phyloP scores from a whole-genome alignment of 1,284 basidiomycete genomes.

The Heliocybe sulcata region DNA sequence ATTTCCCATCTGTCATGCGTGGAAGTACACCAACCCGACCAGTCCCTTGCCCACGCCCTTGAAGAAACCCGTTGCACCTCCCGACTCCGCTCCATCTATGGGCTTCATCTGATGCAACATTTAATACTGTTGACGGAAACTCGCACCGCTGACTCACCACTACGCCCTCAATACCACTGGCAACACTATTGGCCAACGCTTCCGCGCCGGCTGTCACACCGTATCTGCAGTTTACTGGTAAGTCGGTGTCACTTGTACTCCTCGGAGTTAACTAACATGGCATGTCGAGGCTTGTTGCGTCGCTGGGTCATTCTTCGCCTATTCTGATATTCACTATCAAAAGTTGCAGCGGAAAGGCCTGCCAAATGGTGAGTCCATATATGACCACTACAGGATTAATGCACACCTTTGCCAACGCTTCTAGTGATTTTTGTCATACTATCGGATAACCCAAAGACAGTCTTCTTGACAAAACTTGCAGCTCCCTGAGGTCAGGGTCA shows the following conservation, averaged over 20 bases:
- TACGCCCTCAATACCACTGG: slow-evolving; percentile 94
- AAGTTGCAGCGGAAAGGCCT: slow-evolving; percentile 94
- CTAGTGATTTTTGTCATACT: slow-evolving; percentile 97
- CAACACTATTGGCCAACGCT: slow-evolving; percentile 89
- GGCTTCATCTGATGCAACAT: slow-evolving; percentile 71
- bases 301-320: slow-evolving; percentile 84
- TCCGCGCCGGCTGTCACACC: slow-evolving; percentile 93
- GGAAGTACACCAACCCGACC: slow-evolving; percentile 64
- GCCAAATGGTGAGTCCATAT: slow-evolving; percentile 5
- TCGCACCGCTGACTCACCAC: slow-evolving; percentile 47
- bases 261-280: slow-evolving; percentile 53
- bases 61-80: slow-evolving; percentile 94
- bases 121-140: slow-evolving; percentile 1
- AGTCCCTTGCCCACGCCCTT: slow-evolving; percentile 97
- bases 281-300: slow-evolving; percentile 93
- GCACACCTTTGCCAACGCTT: slow-evolving; percentile 88
- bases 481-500: slow-evolving; percentile 60
- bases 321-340: slow-evolving; percentile 94
- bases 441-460: slow-evolving; percentile 94
- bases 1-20: neutral
- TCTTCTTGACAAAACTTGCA: slow-evolving; percentile 98
- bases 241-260: neutral
- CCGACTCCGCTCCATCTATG: slow-evolving; percentile 92
- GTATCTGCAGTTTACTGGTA: slow-evolving; percentile 43
- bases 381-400: neutral